Evolutionary conservation across 768 basidiomycete genomes (phyloP), one percentile per base, ranked within the genome.

Genomic region (Multifurca ochricompacta): DNA sequence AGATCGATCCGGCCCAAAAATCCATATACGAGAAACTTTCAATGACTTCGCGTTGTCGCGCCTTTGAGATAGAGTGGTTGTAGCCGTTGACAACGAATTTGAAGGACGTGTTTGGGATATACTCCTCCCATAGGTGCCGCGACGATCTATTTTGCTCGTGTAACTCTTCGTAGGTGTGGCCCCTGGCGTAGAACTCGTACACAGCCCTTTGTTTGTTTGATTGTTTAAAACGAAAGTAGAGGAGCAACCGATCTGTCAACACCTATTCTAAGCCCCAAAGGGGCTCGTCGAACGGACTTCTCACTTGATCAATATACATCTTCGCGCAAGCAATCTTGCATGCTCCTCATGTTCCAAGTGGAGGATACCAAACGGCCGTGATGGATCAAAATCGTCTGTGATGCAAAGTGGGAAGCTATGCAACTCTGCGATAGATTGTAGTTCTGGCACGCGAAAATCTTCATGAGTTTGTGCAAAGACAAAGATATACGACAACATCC

Each of bases 241-340:
- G n/a, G n/a, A n/a, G n/a, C n/a, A n/a, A n/a, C n/a, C 42, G n/a
- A 1, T 25, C 9, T 3, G 23, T 42, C 48, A 28, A 30, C 14
- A 28, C 37, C 4, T 2, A 27, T 10, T n/a, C n/a, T n/a, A 31
- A 51, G n/a, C 10, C 18, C 9, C 1, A 23, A 1, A 19, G 11
- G 32, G 3, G 19, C 13, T 35, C n/a, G n/a, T 30, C n/a, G 39
- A 39, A 28, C 1, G 47, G 52, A 67, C 80, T 53, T 69, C 80
- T 51, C 56, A 93, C 92, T 85, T 92, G 65, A 98, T 77, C 47
- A 94, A 67, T 40, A 95, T 82, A 62, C 91, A 89, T 60, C 95
- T 72, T 53, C 75, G 70, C 0, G 88, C 86, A 25, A 99, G 73
- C n/a, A 79, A 66, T 42, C 74, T 69, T 0, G 87, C 91, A 56